phyloP scores from a whole-genome alignment of 306 rosid genomes.

The Cicer yamashitae region DNA sequence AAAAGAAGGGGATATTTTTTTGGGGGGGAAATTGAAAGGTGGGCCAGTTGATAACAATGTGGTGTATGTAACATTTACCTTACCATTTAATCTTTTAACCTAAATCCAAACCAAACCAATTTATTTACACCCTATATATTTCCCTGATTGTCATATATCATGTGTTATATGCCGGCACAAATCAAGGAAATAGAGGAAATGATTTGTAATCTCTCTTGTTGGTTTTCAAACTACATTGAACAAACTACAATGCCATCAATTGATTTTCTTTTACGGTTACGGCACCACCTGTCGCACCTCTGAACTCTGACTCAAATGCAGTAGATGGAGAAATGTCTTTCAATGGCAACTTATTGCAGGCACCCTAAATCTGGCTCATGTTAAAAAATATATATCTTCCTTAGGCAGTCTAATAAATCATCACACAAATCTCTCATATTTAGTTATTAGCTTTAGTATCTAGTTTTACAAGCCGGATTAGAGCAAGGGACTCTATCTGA shows the following conservation, averaged over 20 bases:
- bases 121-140: not conserved
- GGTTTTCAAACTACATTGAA: not conserved
- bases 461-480: not conserved
- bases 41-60: too few relatives aligned
- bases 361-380: too few relatives aligned
- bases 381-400: not conserved
- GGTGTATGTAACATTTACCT: too few relatives aligned
- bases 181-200: not conserved
- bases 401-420: not conserved
- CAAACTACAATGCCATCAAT: not conserved
- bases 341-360: too few relatives aligned
- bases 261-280: not conserved
- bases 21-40: too few relatives aligned
- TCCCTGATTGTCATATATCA: not conserved
- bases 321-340: not conserved
- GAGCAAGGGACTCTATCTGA: conserved; percentile 2
- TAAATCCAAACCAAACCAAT: not conserved
- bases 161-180: not conserved
- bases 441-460: not conserved
- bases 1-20: too few relatives aligned
- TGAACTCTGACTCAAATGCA: not conserved
- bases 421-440: not conserved
- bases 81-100: not conserved
- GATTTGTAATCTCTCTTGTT: not conserved
- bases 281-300: not conserved